phyloP scores from a whole-genome alignment of 768 basidiomycete species.

The Postia placenta region DNA sequence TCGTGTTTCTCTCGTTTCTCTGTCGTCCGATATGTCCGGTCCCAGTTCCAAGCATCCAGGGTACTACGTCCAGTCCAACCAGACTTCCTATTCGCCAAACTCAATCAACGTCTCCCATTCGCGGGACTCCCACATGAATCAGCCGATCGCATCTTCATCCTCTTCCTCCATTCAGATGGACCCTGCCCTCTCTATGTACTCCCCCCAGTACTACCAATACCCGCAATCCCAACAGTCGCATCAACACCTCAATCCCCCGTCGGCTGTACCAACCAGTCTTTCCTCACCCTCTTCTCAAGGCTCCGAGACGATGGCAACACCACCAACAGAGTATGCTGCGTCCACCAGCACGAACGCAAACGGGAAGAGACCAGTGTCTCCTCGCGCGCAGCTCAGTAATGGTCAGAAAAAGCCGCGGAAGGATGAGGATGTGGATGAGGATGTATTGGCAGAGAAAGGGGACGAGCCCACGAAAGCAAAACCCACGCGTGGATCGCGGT shows the following conservation, averaged over 20 bases:
- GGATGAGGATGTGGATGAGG: slow-evolving; percentile 46
- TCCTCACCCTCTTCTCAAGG: slow-evolving; percentile 79
- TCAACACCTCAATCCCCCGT: slow-evolving; percentile 41
- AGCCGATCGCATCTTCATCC: slow-evolving; percentile 47
- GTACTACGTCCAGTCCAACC: slow-evolving; percentile 21
- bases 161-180: slow-evolving; percentile 65
- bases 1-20: background rate
- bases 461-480: slow-evolving; percentile 64
- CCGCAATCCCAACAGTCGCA: slow-evolving; percentile 43
- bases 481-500: slow-evolving; percentile 84
- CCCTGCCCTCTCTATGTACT: slow-evolving; percentile 42
- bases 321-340: slow-evolving; percentile 55
- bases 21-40: slow-evolving; percentile 9
- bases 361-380: slow-evolving; percentile 62
- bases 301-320: slow-evolving; percentile 71
- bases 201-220: slow-evolving; percentile 40
- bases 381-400: slow-evolving; percentile 33
- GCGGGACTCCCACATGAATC: slow-evolving; percentile 31
- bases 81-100: slow-evolving; percentile 23
- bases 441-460: slow-evolving; percentile 47
- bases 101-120: slow-evolving; percentile 27
- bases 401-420: slow-evolving; percentile 55
- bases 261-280: slow-evolving; percentile 53
- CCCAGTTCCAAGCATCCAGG: slow-evolving; percentile 22
- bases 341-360: slow-evolving; percentile 41